phyloP scores from a whole-genome alignment of 2,329 filamentous ascomycete genomes.

The Rhytidhysteron rufulum region DNA sequence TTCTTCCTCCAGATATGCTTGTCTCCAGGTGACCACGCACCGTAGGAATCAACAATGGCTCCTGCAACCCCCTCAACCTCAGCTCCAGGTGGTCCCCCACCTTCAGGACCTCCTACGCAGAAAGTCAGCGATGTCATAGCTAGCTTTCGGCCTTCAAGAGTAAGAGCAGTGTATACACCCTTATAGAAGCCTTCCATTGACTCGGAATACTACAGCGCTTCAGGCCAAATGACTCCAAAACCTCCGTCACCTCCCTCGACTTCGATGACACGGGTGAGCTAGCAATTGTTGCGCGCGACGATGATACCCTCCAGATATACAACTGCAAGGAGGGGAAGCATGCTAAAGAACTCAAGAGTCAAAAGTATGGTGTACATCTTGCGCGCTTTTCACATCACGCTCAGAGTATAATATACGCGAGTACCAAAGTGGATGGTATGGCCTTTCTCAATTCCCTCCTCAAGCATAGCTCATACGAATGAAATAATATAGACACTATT shows the following conservation, averaged over 20 bases:
- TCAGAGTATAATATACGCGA: constrained; percentile 90
- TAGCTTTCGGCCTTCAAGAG: constrained; percentile 76
- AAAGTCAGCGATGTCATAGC: constrained; percentile 75
- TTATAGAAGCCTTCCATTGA: not conserved
- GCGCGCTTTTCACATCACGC: constrained; percentile 91
- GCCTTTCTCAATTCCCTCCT: not conserved
- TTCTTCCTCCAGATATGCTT: constrained; percentile 1
- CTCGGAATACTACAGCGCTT: constrained; percentile 34
- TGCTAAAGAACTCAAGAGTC: constrained; percentile 84
- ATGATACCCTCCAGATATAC: constrained; percentile 94
- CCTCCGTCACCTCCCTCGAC: constrained; percentile 82
- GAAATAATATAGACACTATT: constrained; percentile 58
- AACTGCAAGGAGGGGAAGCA: constrained; percentile 87
- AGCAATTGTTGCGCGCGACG: constrained; percentile 84
- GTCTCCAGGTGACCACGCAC: too few relatives aligned
- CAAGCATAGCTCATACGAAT: not conserved
- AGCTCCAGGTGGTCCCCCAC: constrained; percentile 26
- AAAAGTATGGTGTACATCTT: constrained; percentile 94
- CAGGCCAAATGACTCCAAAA: constrained; percentile 45
- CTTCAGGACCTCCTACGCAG: constrained; percentile 34
- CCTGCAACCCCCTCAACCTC: constrained; percentile 23
- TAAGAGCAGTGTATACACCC: constrained; percentile 36
- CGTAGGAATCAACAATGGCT: too few relatives aligned
- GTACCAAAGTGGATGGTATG: constrained; percentile 85
- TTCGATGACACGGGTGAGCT: constrained; percentile 95